Conservation (phyloP, 83 land plant species). For the Isoetes engelmannii region DNA sequence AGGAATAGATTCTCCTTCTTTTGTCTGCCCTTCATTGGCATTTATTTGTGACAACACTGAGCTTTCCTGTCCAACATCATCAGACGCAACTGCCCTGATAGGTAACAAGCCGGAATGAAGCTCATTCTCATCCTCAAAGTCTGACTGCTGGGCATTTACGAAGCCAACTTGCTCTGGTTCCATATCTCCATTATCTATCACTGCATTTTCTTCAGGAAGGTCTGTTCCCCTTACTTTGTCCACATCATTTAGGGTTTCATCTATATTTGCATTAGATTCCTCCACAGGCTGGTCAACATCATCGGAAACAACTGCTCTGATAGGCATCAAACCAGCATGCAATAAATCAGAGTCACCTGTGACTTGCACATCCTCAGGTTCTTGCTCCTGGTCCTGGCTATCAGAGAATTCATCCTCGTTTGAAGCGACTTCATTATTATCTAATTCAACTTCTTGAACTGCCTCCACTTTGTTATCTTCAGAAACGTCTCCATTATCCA, state of each 20-base stretch:
- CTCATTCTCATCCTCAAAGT: neutral
- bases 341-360: neutral
- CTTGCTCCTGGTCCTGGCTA: too few relatives aligned
- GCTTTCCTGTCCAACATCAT: too few relatives aligned
- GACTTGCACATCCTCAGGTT: too few relatives aligned
- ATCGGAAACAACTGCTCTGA: neutral
- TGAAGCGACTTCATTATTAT: neutral
- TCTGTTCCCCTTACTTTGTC: constrained; percentile 25
- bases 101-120: too few relatives aligned
- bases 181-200: neutral
- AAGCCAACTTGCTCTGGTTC: constrained; percentile 20
- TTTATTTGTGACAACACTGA: too few relatives aligned
- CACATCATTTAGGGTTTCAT: constrained; percentile 8
- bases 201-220: constrained; percentile 4
- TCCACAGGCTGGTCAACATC: constrained; percentile 4
- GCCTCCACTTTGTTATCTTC: neutral
- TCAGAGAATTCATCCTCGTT: too few relatives aligned
- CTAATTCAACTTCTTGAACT: neutral
- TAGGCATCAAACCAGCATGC: neutral
- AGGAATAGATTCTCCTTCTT: too few relatives aligned
- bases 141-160: neutral
- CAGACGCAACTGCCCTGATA: too few relatives aligned
- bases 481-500: constrained; percentile 8
- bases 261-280: neutral
- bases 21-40: too few relatives aligned